Evolutionary conservation across 331 rosid species (phyloP), one percentile per base, ranked within the genome.

Genomic region (Quercus phellos): DNA sequence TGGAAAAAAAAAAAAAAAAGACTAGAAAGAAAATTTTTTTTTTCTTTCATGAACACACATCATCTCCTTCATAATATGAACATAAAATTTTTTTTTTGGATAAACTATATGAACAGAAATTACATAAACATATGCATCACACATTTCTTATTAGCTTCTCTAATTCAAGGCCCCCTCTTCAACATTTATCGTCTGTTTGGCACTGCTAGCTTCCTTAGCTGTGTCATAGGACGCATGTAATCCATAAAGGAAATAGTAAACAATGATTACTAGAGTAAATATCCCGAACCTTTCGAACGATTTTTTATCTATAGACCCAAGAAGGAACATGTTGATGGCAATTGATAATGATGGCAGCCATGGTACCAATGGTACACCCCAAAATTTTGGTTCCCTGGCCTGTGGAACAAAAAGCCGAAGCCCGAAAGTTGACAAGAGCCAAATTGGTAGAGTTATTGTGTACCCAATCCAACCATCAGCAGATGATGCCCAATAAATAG

Each of bases 361-460:
- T 0, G 97, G 96, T 34, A 93, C 87, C 55, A 90, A 72, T 3
- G 96, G 97, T n/a, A 85, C 88, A 0, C 96, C 97, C 96, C 94
- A 90, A 5, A 84, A n/a, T 38, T 80, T 88, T 0, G 97, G 94
- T 12, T 63, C n/a, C 79, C 79, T 88, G 2, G 87, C 96, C 35
- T 61, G 79, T 0, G 92, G 94, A 51, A 93, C 94, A 43, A 70
- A 27, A 2, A 85, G 1, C 75, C 85, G 74, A 12, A 93, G 83
- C 18, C 89, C 94, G 0, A 53, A 19, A 0, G 94, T 90, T 5
- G 80, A 85, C 27, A 86, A 27, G 14, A 87, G 12, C 96, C 92
- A 90, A 4, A 92, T 17, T 0, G 94, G 90, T 2, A 16, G 51
- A 0, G 77, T 24, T 11, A 89, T 59, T 2, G 69, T 78, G 24